Percentiles rank a stretch among this genome's conserved stretches.
These are phyloP conservation scores for Diacronema lutheri DNA, from an alignment of 78 protist genomes.

Conservation along the genomic window DNA sequence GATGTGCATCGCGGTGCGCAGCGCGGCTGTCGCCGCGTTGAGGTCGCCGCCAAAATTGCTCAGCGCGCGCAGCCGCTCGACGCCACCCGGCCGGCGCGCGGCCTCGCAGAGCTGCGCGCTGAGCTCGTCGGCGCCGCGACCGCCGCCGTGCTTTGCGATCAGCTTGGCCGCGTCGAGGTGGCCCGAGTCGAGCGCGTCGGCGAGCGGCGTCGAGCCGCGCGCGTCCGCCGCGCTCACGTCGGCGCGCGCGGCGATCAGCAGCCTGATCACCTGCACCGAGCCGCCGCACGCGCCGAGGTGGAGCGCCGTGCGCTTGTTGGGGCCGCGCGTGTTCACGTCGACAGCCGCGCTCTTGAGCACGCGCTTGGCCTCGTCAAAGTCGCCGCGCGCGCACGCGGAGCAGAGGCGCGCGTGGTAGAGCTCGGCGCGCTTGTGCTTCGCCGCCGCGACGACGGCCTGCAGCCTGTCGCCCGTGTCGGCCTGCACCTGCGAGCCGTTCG, in stretches of 20 bases:
- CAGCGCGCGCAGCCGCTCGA: background rate
- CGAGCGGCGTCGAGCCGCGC: constrained; percentile 64
- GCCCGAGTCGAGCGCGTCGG: constrained; percentile 44
- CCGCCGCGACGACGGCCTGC: too few species aligned
- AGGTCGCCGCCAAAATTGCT: background rate
- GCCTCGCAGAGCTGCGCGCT: too few species aligned
- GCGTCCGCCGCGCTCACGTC: constrained; percentile 35
- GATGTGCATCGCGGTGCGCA: constrained; percentile 70
- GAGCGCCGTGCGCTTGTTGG: constrained; percentile 58
- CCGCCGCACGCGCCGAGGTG: constrained; percentile 71
- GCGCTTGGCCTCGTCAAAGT: too few species aligned
- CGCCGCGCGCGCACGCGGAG: too few species aligned
- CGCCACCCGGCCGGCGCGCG: background rate
- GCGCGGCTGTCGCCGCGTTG: constrained; percentile 17
- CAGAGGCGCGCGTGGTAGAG: too few species aligned
- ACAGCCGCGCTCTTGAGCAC: background rate
- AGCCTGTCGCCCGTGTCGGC: too few species aligned
- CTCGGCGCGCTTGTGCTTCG: too few species aligned
- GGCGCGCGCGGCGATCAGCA: constrained; percentile 38
- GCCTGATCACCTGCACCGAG: constrained; percentile 38
- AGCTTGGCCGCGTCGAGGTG: background rate
- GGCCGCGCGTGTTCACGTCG: constrained; percentile 31
- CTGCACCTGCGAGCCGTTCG: too few species aligned
- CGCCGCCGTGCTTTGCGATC: background rate
- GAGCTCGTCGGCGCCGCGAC: background rate